Percentiles rank a stretch among this genome's conserved stretches.
Conservation (phyloP, 495 filamentous ascomycete species). For the Poronia punctata region DNA sequence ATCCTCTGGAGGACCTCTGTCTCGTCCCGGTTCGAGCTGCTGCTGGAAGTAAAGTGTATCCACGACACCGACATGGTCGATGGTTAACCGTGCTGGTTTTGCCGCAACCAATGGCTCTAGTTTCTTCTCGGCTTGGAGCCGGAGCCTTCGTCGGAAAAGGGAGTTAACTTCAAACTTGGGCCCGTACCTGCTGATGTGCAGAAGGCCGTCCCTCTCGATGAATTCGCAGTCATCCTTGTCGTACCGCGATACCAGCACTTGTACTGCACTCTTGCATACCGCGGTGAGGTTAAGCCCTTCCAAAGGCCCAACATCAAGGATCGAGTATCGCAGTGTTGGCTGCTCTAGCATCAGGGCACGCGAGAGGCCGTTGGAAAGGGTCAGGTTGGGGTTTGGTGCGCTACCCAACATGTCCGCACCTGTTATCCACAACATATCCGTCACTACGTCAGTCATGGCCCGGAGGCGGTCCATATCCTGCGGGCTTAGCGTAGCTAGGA, state of each 20-base stretch:
- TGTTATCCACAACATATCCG: constrained; percentile 28
- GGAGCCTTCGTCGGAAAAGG: constrained; percentile 12
- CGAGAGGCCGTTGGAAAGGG: constrained; percentile 24
- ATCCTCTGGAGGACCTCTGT: not conserved
- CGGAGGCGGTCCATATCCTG: constrained; percentile 23
- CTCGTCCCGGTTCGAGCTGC: not conserved
- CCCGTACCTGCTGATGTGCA: constrained; percentile 23
- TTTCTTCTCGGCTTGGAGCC: not conserved
- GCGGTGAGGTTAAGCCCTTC: not conserved
- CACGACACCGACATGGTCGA: constrained; percentile 4
- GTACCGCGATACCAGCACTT: constrained; percentile 1
- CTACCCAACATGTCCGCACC: constrained; percentile 16
- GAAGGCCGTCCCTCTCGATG: constrained; percentile 10
- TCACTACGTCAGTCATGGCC: constrained; percentile 23
- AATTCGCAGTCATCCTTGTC: constrained; percentile 17
- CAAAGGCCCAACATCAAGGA: constrained; percentile 10
- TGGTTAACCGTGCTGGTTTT: constrained; percentile 7
- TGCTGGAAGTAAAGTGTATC: constrained; percentile 13
- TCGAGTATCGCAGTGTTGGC: constrained; percentile 26
- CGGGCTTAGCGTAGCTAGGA: constrained; percentile 24
- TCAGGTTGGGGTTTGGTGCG: constrained; percentile 20
- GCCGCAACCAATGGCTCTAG: constrained; percentile 10
- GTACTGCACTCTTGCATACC: not conserved
- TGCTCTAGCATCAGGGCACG: constrained; percentile 33
- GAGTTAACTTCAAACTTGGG: constrained; percentile 19